Conservation (phyloP, 306 rosid species). For the Vachellia collinsii region DNA sequence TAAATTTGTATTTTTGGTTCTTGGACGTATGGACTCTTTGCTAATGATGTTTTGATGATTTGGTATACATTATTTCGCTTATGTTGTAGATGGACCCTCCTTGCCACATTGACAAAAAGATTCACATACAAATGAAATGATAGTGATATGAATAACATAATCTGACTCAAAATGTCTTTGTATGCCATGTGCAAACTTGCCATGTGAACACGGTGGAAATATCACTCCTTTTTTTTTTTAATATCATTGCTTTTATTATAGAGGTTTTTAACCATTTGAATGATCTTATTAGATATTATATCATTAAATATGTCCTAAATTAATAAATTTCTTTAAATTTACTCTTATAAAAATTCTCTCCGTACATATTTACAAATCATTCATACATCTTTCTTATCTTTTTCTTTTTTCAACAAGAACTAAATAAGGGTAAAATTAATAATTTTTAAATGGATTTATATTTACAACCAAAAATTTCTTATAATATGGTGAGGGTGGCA, state of each 20-base stretch:
- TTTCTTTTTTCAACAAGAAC: too few relatives aligned
- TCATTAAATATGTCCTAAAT: too few relatives aligned
- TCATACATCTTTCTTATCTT: too few relatives aligned
- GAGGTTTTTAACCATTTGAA: neutral
- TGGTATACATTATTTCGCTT: neutral
- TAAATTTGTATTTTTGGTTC: constrained; percentile 26
- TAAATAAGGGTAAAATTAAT: too few relatives aligned
- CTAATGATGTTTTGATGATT: constrained; percentile 14
- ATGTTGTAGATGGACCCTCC: constrained; percentile 1
- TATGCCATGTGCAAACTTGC: neutral
- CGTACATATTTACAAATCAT: too few relatives aligned
- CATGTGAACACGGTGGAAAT: neutral
- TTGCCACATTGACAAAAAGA: neutral
- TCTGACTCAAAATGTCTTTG: neutral
- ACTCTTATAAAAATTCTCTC: too few relatives aligned
- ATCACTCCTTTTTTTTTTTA: neutral
- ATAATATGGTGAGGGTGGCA: too few relatives aligned
- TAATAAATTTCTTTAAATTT: too few relatives aligned
- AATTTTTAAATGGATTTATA: too few relatives aligned
- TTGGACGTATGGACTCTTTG: constrained; percentile 29
- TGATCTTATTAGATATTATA: neutral
- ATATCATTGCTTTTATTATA: too few relatives aligned
- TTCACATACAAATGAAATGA: constrained; percentile 25
- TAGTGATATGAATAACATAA: neutral
- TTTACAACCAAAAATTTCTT: too few relatives aligned